Percentiles rank a stretch among this genome's conserved stretches.
phyloP scores from a whole-genome alignment of 108 stramenopile genomes.

The Craspedostauros australis region DNA sequence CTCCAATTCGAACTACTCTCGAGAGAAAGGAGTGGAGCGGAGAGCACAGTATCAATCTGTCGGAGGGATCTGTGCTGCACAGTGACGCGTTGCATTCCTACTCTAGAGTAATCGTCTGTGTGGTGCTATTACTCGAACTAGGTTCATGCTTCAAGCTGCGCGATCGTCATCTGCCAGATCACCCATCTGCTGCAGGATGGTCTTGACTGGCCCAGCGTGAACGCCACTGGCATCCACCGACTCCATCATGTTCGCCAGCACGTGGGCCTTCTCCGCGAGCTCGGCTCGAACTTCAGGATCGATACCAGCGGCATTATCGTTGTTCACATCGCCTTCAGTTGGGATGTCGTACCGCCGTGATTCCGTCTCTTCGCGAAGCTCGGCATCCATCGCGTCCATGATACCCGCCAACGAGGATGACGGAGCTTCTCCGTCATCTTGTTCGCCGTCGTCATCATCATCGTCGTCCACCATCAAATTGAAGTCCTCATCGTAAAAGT shows the following conservation, averaged over 20 bases:
- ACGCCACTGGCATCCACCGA: constrained; percentile 56
- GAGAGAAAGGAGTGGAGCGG: too few species aligned
- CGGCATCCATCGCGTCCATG: constrained; percentile 41
- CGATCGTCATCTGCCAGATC: too few species aligned
- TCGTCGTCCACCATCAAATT: constrained; percentile 21
- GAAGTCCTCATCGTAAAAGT: constrained; percentile 39
- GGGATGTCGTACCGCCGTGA: constrained; percentile 12
- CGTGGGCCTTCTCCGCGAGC: constrained; percentile 24
- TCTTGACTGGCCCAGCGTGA: constrained; percentile 49
- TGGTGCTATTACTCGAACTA: too few species aligned
- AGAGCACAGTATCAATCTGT: too few species aligned
- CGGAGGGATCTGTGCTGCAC: too few species aligned
- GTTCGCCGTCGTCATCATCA: constrained; percentile 17
- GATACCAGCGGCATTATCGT: background rate
- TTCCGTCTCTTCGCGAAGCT: constrained; percentile 17
- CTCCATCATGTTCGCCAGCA: constrained; percentile 51
- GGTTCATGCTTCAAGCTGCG: too few species aligned
- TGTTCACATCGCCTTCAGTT: background rate
- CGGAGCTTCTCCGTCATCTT: background rate
- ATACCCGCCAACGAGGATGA: too few species aligned
- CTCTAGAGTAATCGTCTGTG: too few species aligned
- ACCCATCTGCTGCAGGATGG: constrained; percentile 61
- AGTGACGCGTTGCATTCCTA: too few species aligned
- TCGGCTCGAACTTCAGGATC: constrained; percentile 11
- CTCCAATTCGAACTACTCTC: too few species aligned